Evolutionary conservation across 2,329 filamentous ascomycete genomes (phyloP).

Genomic region (Cercospora sojina): DNA sequence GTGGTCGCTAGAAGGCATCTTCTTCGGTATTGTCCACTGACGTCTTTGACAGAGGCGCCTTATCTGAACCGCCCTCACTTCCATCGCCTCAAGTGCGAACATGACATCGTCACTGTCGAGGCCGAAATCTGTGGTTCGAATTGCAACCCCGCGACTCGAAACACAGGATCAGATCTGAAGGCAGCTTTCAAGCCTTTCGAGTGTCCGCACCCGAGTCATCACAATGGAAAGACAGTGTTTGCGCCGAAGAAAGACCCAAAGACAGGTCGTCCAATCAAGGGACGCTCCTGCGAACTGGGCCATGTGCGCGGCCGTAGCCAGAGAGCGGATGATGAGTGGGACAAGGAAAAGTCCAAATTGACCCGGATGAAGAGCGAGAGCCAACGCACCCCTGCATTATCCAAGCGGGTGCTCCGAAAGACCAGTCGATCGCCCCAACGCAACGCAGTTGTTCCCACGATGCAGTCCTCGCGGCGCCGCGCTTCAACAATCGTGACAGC

Average conservation of each 20-base stretch:
- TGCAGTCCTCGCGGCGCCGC: background rate
- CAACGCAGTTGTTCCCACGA: background rate
- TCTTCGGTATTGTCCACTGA: background rate
- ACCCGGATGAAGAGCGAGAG: background rate
- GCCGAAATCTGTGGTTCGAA: constrained; percentile 15
- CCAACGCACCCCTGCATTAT: background rate
- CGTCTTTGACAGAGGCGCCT: background rate
- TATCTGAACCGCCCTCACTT: constrained; percentile 10
- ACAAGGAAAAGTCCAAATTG: constrained; percentile 1
- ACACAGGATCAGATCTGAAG: constrained; percentile 5
- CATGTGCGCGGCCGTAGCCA: constrained; percentile 14
- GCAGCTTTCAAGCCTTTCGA: constrained; percentile 4
- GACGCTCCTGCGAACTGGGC: constrained; percentile 5
- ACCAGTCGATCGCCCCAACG: constrained; percentile 7
- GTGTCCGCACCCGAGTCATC: constrained; percentile 11
- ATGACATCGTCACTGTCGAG: constrained; percentile 12
- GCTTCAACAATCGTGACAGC: background rate
- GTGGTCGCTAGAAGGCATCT: background rate
- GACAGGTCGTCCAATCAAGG: background rate
- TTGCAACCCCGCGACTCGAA: background rate
- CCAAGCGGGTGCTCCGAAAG: constrained; percentile 1
- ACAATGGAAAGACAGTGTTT: background rate
- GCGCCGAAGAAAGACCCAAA: background rate
- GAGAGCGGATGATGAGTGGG: constrained; percentile 2
- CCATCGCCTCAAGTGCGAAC: constrained; percentile 14